Evolutionary conservation across 495 filamentous ascomycete genomes (phyloP), one percentile per base, ranked within the genome.

Genomic region (Endocarpon pusillum): DNA sequence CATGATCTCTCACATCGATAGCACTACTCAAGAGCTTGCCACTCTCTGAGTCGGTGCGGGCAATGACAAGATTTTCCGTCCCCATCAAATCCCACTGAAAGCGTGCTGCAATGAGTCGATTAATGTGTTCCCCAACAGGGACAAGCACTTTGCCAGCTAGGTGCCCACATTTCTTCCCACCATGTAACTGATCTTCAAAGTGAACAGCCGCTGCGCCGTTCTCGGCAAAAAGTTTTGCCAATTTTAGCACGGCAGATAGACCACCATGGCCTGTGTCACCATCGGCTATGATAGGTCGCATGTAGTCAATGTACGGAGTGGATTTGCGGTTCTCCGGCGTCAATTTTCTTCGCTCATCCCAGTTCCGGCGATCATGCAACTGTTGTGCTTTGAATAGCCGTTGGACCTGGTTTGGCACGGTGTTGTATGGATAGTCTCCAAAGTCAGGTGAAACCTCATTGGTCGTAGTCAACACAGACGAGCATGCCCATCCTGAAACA

Each of bases 41-140:
- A 50, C 79, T 87, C 51, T 97, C 89, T 0, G 83, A 86, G 54
- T 97, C 89, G 10, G 89, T 94, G 15, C 89, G 75, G 3, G 89
- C 89, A 45, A 97, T 92, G 17, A 94, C 68, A 14, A 96, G 63
- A 50, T 87, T 94, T 54, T 97, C 89, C 18, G 69, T 71, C 33
- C 87, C 89, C 87, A 97, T 94, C 25, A 92, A 64, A 45, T 97
- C 89, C 89, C 89, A 97, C 47, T 97, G 89, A 61, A 91, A 94
- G 34, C 89, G 73, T 2, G 89, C 74, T 12, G 91, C 85, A 19
- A 83, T 73, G 3, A 97, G 71, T 11, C 89, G 71, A 57, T 94
- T 94, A 59, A 96, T 91, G 56, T 97, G 89, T 45, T 97, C 89
- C 42, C 81, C 76, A 24, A 89, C 73, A 0, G 89, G 91, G 0